Percentiles rank a stretch among this genome's conserved stretches.
Conservation (phyloP, 371 early-diverging fungal genomes). For the Phascolomyces articulosus region DNA sequence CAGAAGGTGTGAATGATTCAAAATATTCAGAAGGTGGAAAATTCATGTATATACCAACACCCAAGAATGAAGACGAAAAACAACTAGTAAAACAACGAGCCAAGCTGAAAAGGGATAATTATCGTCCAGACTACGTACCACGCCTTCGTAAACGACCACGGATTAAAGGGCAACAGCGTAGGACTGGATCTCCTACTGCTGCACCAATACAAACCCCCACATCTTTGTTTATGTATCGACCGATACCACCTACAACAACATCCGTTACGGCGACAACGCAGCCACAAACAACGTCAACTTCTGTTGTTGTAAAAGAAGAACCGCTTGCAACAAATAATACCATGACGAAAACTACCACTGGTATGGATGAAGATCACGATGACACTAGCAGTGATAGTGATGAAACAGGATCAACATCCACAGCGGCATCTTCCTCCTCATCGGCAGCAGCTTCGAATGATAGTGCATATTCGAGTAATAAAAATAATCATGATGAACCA, state of each 20-base stretch:
- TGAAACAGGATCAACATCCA: neutral
- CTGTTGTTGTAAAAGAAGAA: no score
- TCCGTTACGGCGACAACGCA: neutral
- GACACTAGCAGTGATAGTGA: neutral
- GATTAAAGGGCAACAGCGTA: conserved; percentile 1
- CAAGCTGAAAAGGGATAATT: conserved; percentile 21
- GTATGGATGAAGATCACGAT: neutral
- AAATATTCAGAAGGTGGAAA: conserved; percentile 53
- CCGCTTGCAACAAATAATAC: no score
- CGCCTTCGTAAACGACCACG: conserved; percentile 13
- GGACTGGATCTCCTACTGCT: neutral
- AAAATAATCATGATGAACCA: neutral
- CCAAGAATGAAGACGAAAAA: neutral
- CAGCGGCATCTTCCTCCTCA: neutral
- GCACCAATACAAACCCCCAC: neutral
- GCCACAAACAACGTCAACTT: neutral
- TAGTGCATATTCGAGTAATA: conserved; percentile 5
- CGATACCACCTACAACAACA: neutral
- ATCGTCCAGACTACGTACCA: conserved; percentile 51
- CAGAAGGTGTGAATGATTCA: conserved; percentile 40
- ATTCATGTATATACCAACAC: conserved; percentile 35
- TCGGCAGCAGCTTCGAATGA: conserved; percentile 1
- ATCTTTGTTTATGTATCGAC: neutral
- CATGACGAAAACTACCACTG: no score
- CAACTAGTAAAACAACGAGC: neutral